Evolutionary conservation across 805 yeast species (phyloP), one percentile per base, ranked within the genome.

Genomic region (Monosporozyma aquatica): DNA sequence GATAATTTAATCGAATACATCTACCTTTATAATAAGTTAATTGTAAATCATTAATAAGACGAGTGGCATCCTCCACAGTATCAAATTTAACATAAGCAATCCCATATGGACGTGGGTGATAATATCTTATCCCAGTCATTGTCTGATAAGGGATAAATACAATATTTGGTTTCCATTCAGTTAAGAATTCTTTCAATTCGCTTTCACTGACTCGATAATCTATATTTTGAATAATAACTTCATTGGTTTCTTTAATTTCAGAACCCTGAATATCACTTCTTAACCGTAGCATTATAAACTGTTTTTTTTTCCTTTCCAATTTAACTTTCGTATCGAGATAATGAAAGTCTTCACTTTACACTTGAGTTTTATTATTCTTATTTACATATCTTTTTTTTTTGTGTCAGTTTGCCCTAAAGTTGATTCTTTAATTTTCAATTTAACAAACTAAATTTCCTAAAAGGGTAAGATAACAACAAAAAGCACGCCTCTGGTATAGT

Each of bases 71-170:
- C 41, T 76, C 87, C 45, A 71, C 72, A 41, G 68, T 70, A 53
- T 72, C 80, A 57, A 80, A 90, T 52, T 87, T 92, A 44, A 87
- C 82, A 64, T 84, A 89, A 11, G 94, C 97, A 54, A 76, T 71
- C 3, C 92, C 90, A 48, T 76, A 60, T 2, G 78, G 74, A 15
- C 42, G 37, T 37, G 66, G 69, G 39, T 63, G 65, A 30, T 53
- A 55, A 6, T 54, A 53, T 35, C 71, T 64, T 43, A 68, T 61
- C 10, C 74, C 74, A 26, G 74, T 65, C 14, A 74, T 66, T 2
- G 77, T 72, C 48, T 72, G 74, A 45, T 72, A 70, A 22, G 82
- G 83, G 40, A 78, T 69, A 48, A 77, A 60, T 3, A 76, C 73
- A 20, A 66, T 65, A 7, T 36, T 50, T 28, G 72, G 72, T 3